phyloP scores from a whole-genome alignment of 176 grass and related monocot species.

The Carex littledalei region DNA sequence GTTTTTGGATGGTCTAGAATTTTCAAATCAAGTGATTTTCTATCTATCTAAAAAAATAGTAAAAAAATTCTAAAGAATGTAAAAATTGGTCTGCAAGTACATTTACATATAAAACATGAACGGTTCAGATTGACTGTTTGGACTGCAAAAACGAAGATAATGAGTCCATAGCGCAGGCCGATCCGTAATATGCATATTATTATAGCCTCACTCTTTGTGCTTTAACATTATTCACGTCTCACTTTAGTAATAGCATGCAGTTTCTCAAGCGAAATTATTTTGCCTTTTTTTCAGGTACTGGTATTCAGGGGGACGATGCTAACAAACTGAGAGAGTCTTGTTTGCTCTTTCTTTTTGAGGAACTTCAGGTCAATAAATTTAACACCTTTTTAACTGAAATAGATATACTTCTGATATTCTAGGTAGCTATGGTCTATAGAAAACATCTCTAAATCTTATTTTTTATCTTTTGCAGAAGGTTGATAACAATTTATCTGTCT shows the following conservation, averaged over 20 bases:
- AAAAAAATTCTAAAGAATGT: too few species aligned
- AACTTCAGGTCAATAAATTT: slow-evolving; percentile 36
- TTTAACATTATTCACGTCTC: neutral
- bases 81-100: too few species aligned
- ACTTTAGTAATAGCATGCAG: neutral
- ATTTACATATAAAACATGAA: too few species aligned
- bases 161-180: too few species aligned
- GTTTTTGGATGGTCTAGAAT: too few species aligned
- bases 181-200: too few species aligned
- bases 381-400: neutral
- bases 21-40: too few species aligned
- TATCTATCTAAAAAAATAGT: too few species aligned
- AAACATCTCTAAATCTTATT: neutral
- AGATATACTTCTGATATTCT: neutral
- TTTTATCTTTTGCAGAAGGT: slow-evolving; percentile 34
- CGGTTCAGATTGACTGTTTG: too few species aligned
- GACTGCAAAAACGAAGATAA: too few species aligned
- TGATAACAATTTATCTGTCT: slow-evolving; percentile 33
- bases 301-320: slow-evolving; percentile 54
- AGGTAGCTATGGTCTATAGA: neutral
- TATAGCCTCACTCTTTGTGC: neutral
- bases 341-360: slow-evolving; percentile 55
- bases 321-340: slow-evolving; percentile 50
- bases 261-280: neutral
- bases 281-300: slow-evolving; percentile 32